These are phyloP conservation scores for Zasmidium angulare DNA, from an alignment of 2,329 filamentous ascomycete species.

Conservation along the genomic window DNA sequence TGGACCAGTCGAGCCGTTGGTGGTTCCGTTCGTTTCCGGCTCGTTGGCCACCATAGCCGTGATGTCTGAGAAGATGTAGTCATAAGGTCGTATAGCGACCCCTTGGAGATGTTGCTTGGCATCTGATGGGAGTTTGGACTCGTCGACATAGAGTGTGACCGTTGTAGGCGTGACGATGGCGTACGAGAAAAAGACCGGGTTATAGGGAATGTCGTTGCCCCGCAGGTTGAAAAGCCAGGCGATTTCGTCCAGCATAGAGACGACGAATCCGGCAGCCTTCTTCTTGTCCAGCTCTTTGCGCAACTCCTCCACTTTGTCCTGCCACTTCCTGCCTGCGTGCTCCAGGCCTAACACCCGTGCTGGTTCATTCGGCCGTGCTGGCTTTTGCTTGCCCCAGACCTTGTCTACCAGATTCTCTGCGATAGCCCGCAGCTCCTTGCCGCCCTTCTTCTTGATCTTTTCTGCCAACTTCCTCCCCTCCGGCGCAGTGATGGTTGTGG, in stretches of 20 bases:
- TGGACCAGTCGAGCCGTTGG: conserved; percentile 19
- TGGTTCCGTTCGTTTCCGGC: conserved; percentile 19
- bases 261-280: conserved; percentile 80
- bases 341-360: conserved; percentile 70
- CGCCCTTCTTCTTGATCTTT: conserved; percentile 83
- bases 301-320: conserved; percentile 79
- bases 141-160: conserved; percentile 81
- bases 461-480: conserved; percentile 75
- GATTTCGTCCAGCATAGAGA: conserved; percentile 94
- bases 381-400: conserved; percentile 78
- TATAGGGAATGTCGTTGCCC: conserved; percentile 93
- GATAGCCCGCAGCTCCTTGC: conserved; percentile 71
- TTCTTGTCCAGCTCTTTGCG: conserved; percentile 91
- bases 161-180: conserved; percentile 76
- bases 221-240: conserved; percentile 98
- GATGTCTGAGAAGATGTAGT: conserved; percentile 76
- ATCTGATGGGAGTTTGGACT: conserved; percentile 69
- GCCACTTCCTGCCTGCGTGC: conserved; percentile 78
- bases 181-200: conserved; percentile 98
- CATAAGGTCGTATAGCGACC: conserved; percentile 78
- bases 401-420: conserved; percentile 83
- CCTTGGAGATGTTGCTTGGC: conserved; percentile 69
- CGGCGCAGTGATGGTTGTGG: conserved; percentile 74
- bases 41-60: conserved; percentile 57
- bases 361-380: conserved; percentile 71